These are phyloP conservation scores for Chrysoporthe austroafricana DNA, from an alignment of 2,329 filamentous ascomycete genomes.

Conservation along the genomic window DNA sequence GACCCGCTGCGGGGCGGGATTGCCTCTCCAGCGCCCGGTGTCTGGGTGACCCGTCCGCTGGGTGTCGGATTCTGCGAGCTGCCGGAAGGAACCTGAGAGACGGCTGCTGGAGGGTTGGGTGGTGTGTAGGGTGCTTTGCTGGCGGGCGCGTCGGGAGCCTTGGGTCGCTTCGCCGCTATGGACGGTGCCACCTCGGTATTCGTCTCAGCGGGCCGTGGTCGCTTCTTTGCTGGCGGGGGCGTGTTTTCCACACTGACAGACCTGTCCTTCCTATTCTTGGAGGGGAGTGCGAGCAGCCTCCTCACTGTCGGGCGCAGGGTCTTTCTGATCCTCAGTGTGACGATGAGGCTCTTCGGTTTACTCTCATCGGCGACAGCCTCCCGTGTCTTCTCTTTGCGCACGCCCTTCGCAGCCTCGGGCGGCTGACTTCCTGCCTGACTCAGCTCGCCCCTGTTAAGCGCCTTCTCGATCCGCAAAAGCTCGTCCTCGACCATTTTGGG, in stretches of 20 bases:
- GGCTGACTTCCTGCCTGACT: conserved; percentile 32
- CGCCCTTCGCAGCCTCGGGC: conserved; percentile 39
- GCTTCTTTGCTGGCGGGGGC: conserved; percentile 51
- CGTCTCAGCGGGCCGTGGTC: conserved; percentile 47
- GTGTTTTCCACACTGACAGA: conserved; percentile 48
- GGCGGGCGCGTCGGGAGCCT: conserved; percentile 46
- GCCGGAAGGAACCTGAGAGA: conserved; percentile 58
- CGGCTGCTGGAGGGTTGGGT: conserved; percentile 51
- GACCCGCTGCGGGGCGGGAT: conserved; percentile 40
- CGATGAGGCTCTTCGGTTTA: conserved; percentile 38
- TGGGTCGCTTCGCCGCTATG: conserved; percentile 46
- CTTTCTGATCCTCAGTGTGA: conserved; percentile 56
- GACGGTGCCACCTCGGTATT: conserved; percentile 41
- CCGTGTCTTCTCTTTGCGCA: conserved; percentile 42
- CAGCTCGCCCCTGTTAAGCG: conserved; percentile 33
- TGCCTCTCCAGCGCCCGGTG: conserved; percentile 45
- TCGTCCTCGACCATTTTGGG: conserved; percentile 56
- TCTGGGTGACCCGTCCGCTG: conserved; percentile 45
- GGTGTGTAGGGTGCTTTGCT: conserved; percentile 49
- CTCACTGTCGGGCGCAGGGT: conserved; percentile 36
- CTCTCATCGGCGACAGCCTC: conserved; percentile 40
- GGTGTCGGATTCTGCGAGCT: conserved; percentile 58
- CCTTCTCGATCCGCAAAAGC: conserved; percentile 43
- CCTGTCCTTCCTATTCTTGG: conserved; percentile 46
- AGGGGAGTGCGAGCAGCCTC: conserved; percentile 51